Conservation (phyloP, 2,329 filamentous ascomycete genomes). For the Cryphonectria carpinicola region DNA sequence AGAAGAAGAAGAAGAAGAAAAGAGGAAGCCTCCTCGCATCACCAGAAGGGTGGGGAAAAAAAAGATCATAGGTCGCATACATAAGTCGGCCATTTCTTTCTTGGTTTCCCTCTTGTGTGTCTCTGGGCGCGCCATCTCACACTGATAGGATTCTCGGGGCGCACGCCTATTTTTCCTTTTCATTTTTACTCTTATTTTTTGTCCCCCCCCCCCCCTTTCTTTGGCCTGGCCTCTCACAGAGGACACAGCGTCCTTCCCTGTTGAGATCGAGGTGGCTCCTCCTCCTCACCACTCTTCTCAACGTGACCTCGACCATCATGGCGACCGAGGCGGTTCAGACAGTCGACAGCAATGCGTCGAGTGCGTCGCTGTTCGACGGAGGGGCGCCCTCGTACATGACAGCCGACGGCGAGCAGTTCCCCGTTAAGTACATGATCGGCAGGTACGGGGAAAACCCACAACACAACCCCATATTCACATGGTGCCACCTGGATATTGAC, state of each 20-base stretch:
- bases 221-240: not conserved
- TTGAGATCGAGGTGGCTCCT: not conserved
- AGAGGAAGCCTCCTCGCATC: too few species aligned
- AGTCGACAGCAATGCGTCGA: conserved; percentile 13
- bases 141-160: not conserved
- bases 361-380: conserved; percentile 10
- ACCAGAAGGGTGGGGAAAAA: too few species aligned
- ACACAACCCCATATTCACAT: not conserved
- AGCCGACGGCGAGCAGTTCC: conserved; percentile 10
- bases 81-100: not conserved
- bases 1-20: not conserved
- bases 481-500: not conserved
- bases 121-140: not conserved
- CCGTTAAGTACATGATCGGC: conserved; percentile 15
- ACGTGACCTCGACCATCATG: not conserved
- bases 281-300: not conserved
- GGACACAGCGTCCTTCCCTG: not conserved
- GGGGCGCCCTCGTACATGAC: conserved; percentile 12
- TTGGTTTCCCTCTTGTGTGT: not conserved
- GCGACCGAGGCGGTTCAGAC: not conserved
- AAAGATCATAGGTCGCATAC: not conserved
- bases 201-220: too few species aligned
- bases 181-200: not conserved
- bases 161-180: not conserved
- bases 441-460: conserved; percentile 6